phyloP scores from a whole-genome alignment of 768 basidiomycete species.

The Pholiota microspora region DNA sequence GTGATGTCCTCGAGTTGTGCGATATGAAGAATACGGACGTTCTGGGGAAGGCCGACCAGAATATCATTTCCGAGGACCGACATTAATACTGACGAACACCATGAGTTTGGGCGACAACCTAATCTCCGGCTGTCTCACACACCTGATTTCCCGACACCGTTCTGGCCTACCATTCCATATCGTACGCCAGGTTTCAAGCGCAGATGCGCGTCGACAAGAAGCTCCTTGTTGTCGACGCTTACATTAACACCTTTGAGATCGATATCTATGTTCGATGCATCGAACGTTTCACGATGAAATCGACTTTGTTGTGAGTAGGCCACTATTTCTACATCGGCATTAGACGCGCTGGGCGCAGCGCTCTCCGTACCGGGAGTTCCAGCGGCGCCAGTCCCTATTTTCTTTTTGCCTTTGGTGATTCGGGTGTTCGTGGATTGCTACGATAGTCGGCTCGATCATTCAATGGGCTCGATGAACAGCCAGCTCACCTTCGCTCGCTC shows the following conservation, averaged over 20 bases:
- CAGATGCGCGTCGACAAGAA: conserved; percentile 52
- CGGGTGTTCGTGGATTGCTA: too few species aligned
- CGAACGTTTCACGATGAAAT: conserved; percentile 47
- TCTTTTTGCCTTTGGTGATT: conserved; percentile 3
- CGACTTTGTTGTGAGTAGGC: conserved; percentile 47
- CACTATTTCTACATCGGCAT: conserved; percentile 23
- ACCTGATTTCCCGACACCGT: conserved; percentile 57
- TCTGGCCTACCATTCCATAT: conserved; percentile 55
- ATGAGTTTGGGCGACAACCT: neutral
- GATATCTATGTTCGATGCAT: conserved; percentile 38
- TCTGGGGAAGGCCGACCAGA: conserved; percentile 30
- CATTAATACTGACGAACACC: conserved; percentile 22
- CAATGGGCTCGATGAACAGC: neutral
- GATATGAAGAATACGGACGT: conserved; percentile 30
- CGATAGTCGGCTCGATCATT: neutral
- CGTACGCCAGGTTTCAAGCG: conserved; percentile 46
- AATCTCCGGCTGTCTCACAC: conserved; percentile 2
- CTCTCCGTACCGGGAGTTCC: neutral
- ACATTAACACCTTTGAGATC: conserved; percentile 55
- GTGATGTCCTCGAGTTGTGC: conserved; percentile 29
- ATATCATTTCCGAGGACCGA: conserved; percentile 28
- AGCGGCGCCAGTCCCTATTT: neutral
- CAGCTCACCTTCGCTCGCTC: neutral
- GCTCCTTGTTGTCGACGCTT: conserved; percentile 47
- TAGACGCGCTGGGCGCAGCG: neutral